Evolutionary conservation across 2,329 filamentous ascomycete species (phyloP).

Genomic region (Penicillium concentricum): DNA sequence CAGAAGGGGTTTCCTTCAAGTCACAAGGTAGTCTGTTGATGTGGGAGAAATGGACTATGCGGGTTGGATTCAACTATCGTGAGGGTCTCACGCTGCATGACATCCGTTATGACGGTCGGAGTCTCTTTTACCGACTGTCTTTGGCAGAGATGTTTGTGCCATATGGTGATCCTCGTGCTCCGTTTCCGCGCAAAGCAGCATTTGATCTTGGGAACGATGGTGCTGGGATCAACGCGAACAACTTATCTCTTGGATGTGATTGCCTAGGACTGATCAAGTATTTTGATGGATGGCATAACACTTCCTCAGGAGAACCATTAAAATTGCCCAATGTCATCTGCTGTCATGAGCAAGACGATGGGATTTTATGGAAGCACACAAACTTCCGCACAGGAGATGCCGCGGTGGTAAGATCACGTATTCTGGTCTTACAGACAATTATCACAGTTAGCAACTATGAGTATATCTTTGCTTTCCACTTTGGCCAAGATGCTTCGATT

Average conservation of each 20-base stretch:
- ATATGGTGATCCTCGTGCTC: constrained; percentile 43
- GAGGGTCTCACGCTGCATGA: constrained; percentile 47
- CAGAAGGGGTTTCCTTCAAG: constrained; percentile 37
- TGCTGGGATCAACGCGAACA: constrained; percentile 46
- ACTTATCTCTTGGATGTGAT: constrained; percentile 43
- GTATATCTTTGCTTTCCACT: constrained; percentile 47
- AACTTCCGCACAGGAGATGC: constrained; percentile 39
- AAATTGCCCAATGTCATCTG: constrained; percentile 45
- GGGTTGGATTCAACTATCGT: constrained; percentile 47
- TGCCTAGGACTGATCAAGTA: constrained; percentile 48
- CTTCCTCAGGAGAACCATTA: constrained; percentile 34
- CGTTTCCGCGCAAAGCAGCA: constrained; percentile 44
- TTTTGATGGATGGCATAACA: constrained; percentile 42
- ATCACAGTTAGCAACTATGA: constrained; percentile 47
- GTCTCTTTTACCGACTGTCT: constrained; percentile 44
- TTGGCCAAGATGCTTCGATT: constrained; percentile 43
- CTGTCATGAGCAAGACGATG: constrained; percentile 42
- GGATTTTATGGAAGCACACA: constrained; percentile 44
- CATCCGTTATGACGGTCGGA: constrained; percentile 40
- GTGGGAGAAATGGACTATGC: constrained; percentile 48
- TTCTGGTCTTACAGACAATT: constrained; percentile 41
- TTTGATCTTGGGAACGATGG: constrained; percentile 49
- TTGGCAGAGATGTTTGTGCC: constrained; percentile 49
- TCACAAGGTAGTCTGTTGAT: constrained; percentile 28
- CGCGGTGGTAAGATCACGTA: constrained; percentile 33